Conservation (phyloP, 129 eudicot species). For the Sambucus nigra region DNA sequence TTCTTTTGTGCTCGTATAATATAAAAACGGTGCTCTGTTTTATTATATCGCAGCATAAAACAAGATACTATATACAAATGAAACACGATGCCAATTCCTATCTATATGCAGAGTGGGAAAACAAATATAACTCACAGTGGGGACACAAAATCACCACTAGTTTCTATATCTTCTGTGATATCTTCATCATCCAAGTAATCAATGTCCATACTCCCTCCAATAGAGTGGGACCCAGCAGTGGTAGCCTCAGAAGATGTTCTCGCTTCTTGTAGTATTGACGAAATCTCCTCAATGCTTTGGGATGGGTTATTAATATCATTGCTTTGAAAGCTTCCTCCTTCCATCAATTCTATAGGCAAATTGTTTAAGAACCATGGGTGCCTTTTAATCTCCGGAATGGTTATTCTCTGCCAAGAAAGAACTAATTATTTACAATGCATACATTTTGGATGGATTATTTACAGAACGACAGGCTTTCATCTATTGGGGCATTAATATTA, state of each 20-base stretch:
- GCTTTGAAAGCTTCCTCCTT: conserved; percentile 35
- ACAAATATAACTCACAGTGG: conserved; percentile 20
- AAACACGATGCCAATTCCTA: too few species aligned
- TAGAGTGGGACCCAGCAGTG: conserved; percentile 11
- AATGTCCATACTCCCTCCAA: conserved; percentile 49
- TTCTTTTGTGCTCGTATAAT: too few species aligned
- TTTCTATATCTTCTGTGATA: conserved; percentile 32
- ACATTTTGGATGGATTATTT: too few species aligned
- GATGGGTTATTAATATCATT: conserved; percentile 23
- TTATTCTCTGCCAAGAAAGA: conserved; percentile 44
- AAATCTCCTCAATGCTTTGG: conserved; percentile 39
- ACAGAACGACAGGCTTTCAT: too few species aligned
- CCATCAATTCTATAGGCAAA: conserved; percentile 43
- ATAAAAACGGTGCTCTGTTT: too few species aligned
- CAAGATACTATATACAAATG: too few species aligned
- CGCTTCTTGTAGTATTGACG: conserved; percentile 56
- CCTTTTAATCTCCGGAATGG: conserved; percentile 42
- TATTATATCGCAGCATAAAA: too few species aligned
- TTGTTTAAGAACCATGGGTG: conserved; percentile 59
- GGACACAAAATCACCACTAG: conserved; percentile 45
- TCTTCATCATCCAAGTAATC: conserved; percentile 55
- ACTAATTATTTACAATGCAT: not conserved
- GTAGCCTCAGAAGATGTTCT: conserved; percentile 24
- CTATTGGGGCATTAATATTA: too few species aligned
- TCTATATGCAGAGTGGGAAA: too few species aligned